Base-by-base conservation (phyloP, 2,329 filamentous ascomycete genomes). In the Colletotrichum incanum region DNA sequence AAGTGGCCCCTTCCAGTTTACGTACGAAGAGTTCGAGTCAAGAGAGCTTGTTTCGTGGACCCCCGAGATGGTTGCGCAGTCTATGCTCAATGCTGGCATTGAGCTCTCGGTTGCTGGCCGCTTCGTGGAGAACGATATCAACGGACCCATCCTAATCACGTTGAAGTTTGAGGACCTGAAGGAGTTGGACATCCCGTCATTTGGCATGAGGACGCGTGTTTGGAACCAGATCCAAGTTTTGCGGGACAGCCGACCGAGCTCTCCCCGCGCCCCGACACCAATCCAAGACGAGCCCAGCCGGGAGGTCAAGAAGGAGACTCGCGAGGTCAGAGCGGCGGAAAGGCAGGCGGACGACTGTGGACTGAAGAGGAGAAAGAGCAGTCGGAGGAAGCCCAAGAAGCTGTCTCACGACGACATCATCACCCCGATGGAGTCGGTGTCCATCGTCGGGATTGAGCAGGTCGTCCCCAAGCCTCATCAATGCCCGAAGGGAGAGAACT, bases 51-150 rank as follows among this genome's bases (percentile, higher is more conserved):
- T 88, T 20, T 84, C 85, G 55, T 96, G 93, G 94, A 88, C 90
- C 18, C 92, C 93, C 3, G 88, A 91, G 78, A 92, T 94, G 83
- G 93, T 96, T 54, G 93, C 93, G 67, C 91, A 93, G 78, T 96
- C 94, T 90, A 96, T 98, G 94, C 89, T 92, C 78, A 90, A 94
- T 80, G 90, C 92, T 55, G 94, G 94, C 76, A 91, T 97, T 79
- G 95, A 98, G 80, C 84, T 90, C 63, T 84, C 88, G 8, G 88
- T 96, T 62, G 92, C 96, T 14, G 92, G 97, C 78, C 94, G 93
- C 76, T 98, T 99, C 78, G 88, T 95, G 73, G 90, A 93, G 77
- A 97, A 99, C 81, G 96, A 99, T 79, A 98, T 99, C 80, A 94
- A 93, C 34, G 96, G 96, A 18, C 88, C 91, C 5, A 94, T 98